phyloP scores from a whole-genome alignment of 495 filamentous ascomycete species.

The Evansstolkia leycettana region DNA sequence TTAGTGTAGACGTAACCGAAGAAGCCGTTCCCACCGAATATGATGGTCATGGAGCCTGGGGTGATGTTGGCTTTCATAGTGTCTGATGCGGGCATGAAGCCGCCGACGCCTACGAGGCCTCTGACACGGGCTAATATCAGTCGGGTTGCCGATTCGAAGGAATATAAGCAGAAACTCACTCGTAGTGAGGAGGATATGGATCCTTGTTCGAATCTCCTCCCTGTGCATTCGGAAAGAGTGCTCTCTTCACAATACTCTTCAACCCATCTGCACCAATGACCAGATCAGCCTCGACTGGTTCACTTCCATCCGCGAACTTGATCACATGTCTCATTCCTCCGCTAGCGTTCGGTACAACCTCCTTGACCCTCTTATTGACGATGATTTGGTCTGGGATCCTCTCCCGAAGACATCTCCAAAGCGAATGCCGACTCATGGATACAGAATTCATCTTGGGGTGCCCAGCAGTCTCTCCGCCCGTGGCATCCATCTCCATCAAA shows the following conservation, averaged over 20 bases:
- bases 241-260: slow-evolving; percentile 33
- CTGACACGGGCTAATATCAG: slow-evolving; percentile 8
- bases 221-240: slow-evolving; percentile 27
- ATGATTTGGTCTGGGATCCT: slow-evolving; percentile 20
- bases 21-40: slow-evolving; percentile 42
- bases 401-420: slow-evolving; percentile 21
- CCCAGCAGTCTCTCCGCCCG: slow-evolving; percentile 7
- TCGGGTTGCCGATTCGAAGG: no score
- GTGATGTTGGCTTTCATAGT: slow-evolving; percentile 12
- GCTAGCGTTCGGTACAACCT: slow-evolving; percentile 9
- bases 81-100: slow-evolving; percentile 28
- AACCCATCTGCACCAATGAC: slow-evolving; percentile 52
- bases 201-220: no score
- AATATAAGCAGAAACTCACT: slow-evolving; percentile 14
- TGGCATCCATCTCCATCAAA: slow-evolving; percentile 14
- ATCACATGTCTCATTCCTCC: slow-evolving; percentile 13
- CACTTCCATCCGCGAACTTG: slow-evolving; percentile 19
- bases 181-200: slow-evolving; percentile 25
- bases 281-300: slow-evolving; percentile 32
- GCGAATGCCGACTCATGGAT: slow-evolving; percentile 19
- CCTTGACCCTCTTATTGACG: slow-evolving; percentile 14
- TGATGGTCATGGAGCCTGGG: slow-evolving; percentile 37
- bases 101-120: slow-evolving; percentile 40
- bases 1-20: slow-evolving; percentile 41
- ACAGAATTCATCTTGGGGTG: slow-evolving; percentile 17